Conservation (phyloP, 208 protist species). For the Jaenimonas drosophilae region DNA sequence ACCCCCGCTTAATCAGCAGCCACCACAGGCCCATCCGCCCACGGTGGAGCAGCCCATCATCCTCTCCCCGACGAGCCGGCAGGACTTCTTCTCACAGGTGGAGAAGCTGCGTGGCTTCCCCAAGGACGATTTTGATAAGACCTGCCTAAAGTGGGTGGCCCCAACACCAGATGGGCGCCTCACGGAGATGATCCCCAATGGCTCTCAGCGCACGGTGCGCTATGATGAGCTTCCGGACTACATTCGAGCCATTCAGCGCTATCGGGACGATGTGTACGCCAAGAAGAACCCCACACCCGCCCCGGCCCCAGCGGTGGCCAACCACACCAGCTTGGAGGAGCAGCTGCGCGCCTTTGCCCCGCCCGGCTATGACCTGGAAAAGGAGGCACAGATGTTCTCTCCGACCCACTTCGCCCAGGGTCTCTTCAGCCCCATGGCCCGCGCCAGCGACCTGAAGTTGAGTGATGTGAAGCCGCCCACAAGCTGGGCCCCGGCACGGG, state of each 20-base stretch:
- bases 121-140: constrained; percentile 30
- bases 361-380: constrained; percentile 24
- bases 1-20: too few species aligned
- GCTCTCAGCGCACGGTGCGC: constrained; percentile 20
- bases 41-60: constrained; percentile 2
- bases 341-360: too few species aligned
- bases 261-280: too few species aligned
- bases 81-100: constrained; percentile 49
- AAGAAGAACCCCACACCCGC: too few species aligned
- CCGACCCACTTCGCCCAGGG: constrained; percentile 28
- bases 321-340: too few species aligned
- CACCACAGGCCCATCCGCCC: not conserved
- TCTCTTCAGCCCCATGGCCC: constrained; percentile 28
- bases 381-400: constrained; percentile 32
- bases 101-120: constrained; percentile 28
- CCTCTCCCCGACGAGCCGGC: constrained; percentile 24
- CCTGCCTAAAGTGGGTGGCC: constrained; percentile 50
- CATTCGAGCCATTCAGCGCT: constrained; percentile 20
- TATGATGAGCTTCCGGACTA: constrained; percentile 54
- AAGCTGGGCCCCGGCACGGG: too few species aligned
- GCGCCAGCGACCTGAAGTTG: too few species aligned
- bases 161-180: constrained; percentile 35
- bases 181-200: constrained; percentile 57
- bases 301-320: too few species aligned
- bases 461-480: too few species aligned